These are phyloP conservation scores for Fusarium verrucosum DNA, from an alignment of 2,329 filamentous ascomycete species.

Conservation along the genomic window DNA sequence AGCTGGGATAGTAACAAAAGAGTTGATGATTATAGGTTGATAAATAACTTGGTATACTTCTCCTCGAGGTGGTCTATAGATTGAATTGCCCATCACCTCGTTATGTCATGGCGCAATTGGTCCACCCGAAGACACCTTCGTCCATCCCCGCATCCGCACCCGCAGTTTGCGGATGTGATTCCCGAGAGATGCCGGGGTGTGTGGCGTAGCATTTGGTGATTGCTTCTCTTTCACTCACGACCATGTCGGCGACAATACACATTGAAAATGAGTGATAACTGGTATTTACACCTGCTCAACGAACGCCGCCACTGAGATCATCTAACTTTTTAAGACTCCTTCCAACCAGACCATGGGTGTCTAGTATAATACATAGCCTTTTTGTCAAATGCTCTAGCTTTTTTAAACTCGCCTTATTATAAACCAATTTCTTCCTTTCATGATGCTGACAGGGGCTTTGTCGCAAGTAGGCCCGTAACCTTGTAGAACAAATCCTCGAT, in stretches of 20 bases:
- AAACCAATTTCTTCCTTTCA: conserved; percentile 30
- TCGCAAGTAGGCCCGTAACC: conserved; percentile 68
- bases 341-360: conserved; percentile 24
- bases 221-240: conserved; percentile 17
- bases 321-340: conserved; percentile 12
- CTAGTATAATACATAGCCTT: conserved; percentile 32
- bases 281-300: conserved; percentile 32
- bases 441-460: conserved; percentile 57
- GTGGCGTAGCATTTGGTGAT: conserved; percentile 33
- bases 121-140: conserved; percentile 36
- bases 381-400: conserved; percentile 20
- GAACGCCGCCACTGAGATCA: conserved; percentile 31
- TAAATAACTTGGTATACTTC: conserved; percentile 37
- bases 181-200: conserved; percentile 17
- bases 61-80: conserved; percentile 21
- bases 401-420: conserved; percentile 19
- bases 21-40: conserved; percentile 11
- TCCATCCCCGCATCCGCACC: conserved; percentile 27
- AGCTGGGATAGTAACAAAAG: not conserved
- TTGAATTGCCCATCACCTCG: conserved; percentile 34
- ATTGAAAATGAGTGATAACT: conserved; percentile 10
- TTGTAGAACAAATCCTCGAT: conserved; percentile 81
- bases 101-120: conserved; percentile 51
- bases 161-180: conserved; percentile 12
- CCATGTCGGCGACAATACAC: conserved; percentile 24